These are phyloP conservation scores for Candida orba DNA, from an alignment of 805 yeast species.

Conservation along the genomic window DNA sequence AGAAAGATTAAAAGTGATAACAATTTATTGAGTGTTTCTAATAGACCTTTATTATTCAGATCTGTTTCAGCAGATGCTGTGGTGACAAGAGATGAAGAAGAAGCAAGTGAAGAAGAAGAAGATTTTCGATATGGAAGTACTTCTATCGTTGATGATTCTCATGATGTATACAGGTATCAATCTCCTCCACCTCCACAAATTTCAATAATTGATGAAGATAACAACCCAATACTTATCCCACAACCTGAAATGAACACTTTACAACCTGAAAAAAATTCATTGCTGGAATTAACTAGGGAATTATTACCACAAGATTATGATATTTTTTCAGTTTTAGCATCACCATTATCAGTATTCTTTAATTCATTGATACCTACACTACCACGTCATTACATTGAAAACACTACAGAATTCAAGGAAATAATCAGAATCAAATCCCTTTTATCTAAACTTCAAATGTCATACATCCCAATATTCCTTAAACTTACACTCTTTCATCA, in stretches of 20 bases:
- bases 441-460: background rate
- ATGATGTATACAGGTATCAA: no score
- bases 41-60: no score
- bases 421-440: background rate
- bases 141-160: no score
- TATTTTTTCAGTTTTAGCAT: background rate
- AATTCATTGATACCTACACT: constrained; percentile 3
- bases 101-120: no score
- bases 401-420: background rate
- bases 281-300: no score
- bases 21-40: background rate
- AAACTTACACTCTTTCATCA: background rate
- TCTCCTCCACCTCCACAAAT: no score
- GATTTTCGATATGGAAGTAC: no score
- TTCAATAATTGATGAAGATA: background rate
- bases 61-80: background rate
- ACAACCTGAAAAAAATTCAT: no score
- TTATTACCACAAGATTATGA: background rate
- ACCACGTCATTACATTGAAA: background rate
- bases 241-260: background rate
- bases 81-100: background rate
- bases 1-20: constrained; percentile 1
- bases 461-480: constrained; percentile 1
- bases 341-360: constrained; percentile 4
- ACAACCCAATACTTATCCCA: background rate